Evolutionary conservation across 2,329 filamentous ascomycete genomes (phyloP), one percentile per base, ranked within the genome.

Genomic region (Fusarium cyanostomum): DNA sequence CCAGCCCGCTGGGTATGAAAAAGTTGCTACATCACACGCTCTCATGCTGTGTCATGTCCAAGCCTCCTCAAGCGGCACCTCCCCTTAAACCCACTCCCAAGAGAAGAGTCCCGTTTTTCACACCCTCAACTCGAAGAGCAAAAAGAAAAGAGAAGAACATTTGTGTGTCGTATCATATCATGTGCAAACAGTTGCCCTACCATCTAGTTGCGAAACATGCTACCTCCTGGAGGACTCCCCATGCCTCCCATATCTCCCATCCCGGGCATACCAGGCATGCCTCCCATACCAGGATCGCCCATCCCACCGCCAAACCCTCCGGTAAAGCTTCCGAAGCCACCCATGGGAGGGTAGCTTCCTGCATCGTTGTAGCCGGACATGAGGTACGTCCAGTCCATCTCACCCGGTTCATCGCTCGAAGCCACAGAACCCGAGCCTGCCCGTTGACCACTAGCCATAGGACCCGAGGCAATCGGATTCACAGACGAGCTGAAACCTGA

Each of bases 311-410:
- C 69, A 12, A 68, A 55, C 3, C 70, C 62, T 13, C 69, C 59
- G 10, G 64, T 65, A 46, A 76, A 74, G 21, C 59, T 60, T 13
- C 68, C 71, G 27, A 75, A 75, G 3, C 70, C 72, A 8, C 69
- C 70, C 59, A 71, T 66, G 0, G 68, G 67, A 7, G 72, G 68
- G 24, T 74, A 77, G 2, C 68, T 71, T 12, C 64, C 65, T 21
- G 72, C 63, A 24, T 77, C 74, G n/a, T 72, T 72, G 53, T 80
- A 80, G 18, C 75, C 73, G 33, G 81, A 78, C 67, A 83, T 75
- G 46, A 83, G 72, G 33, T 79, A 80, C 26, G 77, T 78, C 81
- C 81, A 84, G 64, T 84, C 81, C 80, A 84, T 80, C 27, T 79
- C 75, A 11, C 66, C 66, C 2, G 70, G 61, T 10, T 77, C 76